Conservation (phyloP, 1,284 basidiomycete species). For the Violaceomyces palustris region DNA sequence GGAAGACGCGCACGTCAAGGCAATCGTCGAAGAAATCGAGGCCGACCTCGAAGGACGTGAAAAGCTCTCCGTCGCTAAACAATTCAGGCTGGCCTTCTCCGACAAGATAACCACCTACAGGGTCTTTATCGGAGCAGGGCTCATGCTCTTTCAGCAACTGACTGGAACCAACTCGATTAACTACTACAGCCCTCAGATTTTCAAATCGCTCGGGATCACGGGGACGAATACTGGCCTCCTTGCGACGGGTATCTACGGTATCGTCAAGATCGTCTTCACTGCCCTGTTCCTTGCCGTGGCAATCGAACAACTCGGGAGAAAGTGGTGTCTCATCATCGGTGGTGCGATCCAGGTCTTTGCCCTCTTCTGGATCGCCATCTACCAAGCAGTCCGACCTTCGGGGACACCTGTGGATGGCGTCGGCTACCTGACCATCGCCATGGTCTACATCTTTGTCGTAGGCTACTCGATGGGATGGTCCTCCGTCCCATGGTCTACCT, state of each 20-base stretch:
- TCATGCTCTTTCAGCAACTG: slow-evolving; percentile 43
- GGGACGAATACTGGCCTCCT: slow-evolving; percentile 27
- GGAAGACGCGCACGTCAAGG: slow-evolving; percentile 11
- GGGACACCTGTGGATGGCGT: slow-evolving; percentile 16
- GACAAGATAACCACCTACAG: slow-evolving; percentile 52
- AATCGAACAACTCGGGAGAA: slow-evolving; percentile 30
- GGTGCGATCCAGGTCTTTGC: slow-evolving; percentile 19
- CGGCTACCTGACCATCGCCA: slow-evolving; percentile 23
- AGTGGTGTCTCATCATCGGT: slow-evolving; percentile 29
- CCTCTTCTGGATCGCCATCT: slow-evolving; percentile 26
- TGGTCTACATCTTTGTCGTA: slow-evolving; percentile 25
- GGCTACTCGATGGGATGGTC: slow-evolving; percentile 24
- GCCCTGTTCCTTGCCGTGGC: slow-evolving; percentile 19
- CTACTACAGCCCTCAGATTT: slow-evolving; percentile 36
- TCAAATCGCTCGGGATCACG: slow-evolving; percentile 40
- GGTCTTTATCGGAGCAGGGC: slow-evolving; percentile 32
- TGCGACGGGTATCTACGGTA: slow-evolving; percentile 28
- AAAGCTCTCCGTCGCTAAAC: slow-evolving; percentile 36
- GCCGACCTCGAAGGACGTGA: slow-evolving; percentile 40
- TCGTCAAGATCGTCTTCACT: slow-evolving; percentile 28
- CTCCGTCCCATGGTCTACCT: slow-evolving; percentile 33
- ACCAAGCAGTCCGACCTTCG: slow-evolving; percentile 18
- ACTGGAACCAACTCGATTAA: slow-evolving; percentile 32
- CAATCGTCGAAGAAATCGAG: slow-evolving; percentile 21
- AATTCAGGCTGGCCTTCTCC: slow-evolving; percentile 54